Evolutionary conservation across 208 protist species (phyloP), one percentile per base, ranked within the genome.

Genomic region (Zelonia costaricensis): DNA sequence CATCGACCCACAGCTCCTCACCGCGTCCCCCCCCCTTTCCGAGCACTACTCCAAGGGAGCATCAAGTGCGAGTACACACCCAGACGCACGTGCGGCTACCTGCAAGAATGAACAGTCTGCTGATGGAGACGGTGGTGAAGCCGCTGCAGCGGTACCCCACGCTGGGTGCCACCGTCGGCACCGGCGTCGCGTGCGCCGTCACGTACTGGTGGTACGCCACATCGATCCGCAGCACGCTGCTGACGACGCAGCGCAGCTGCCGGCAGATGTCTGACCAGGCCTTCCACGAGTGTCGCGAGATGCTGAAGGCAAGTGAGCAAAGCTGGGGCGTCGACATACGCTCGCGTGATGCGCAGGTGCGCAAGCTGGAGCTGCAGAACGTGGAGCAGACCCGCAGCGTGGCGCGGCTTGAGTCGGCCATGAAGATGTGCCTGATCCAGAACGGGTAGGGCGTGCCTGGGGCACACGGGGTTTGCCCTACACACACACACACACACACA

Each of bases 381-480:
- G 89, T 95, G 33, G 86, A 95, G 74, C 89, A 95, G 66, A 92
- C 89, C 2, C 78, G 86, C 15, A 92, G 84, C 45, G 82, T 95
- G 38, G 84, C 78, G 0, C 82, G 89, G 1, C 68, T 95, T 1
- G 86, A 92, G 52, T 61, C 78, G 0, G 82, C 89, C 1, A 90
- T 95, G 89, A 89, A 90, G 65, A 78, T 80, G 60, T 95, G 89
- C 61, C 56, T 91, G 1, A 57, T 80, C 1, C 80, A 74, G 68
- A 58, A 43, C 30, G 35, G 30, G 25, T 67, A 54, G n/a, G 53
- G 7, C n/a, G n/a, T n/a, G n/a, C n/a, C n/a, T n/a, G n/a, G n/a
- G n/a, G n/a, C n/a, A n/a, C n/a, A n/a, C n/a, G n/a, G n/a, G n/a
- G n/a, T n/a, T n/a, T n/a, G n/a, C n/a, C n/a, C n/a, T n/a, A n/a